phyloP scores from a whole-genome alignment of 306 rosid genomes.

The Rubus parviflorus region DNA sequence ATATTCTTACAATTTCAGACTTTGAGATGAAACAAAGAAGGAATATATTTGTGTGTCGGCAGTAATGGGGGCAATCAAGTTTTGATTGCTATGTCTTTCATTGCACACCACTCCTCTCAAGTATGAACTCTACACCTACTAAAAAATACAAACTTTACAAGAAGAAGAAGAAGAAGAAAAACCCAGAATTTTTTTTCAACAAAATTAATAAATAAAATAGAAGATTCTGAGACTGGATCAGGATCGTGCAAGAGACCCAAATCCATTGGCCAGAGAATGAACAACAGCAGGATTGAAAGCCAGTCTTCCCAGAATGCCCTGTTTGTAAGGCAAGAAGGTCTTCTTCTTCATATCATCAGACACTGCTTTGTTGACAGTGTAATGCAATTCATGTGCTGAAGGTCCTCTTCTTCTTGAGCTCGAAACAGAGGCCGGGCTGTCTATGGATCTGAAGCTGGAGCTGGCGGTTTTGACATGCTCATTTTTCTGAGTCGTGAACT shows the following conservation, averaged over 20 bases:
- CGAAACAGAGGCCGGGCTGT: constrained; percentile 14
- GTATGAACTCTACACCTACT: constrained; percentile 9
- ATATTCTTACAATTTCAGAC: constrained; percentile 9
- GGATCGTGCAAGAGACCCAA: constrained; percentile 42
- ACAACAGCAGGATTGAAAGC: constrained; percentile 49
- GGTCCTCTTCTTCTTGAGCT: constrained; percentile 37
- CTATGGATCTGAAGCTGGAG: constrained; percentile 52
- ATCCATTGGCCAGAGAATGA: constrained; percentile 47
- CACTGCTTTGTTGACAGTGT: constrained; percentile 63
- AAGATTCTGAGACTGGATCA: constrained; percentile 3
- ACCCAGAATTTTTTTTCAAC: not conserved
- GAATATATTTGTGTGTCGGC: not conserved
- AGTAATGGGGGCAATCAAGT: constrained; percentile 1
- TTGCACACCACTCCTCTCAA: constrained; percentile 19
- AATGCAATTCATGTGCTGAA: constrained; percentile 78
- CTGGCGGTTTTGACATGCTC: constrained; percentile 46
- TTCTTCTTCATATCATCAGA: constrained; percentile 75
- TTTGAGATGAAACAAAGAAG: constrained; percentile 5
- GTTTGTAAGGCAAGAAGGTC: constrained; percentile 89
- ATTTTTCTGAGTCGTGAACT: constrained; percentile 38
- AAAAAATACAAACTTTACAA: constrained; percentile 16
- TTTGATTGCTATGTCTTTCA: constrained; percentile 5
- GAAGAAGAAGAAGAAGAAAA: not conserved
- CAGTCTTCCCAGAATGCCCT: constrained; percentile 71
- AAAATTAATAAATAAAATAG: not conserved